Evolutionary conservation across 371 early-diverging fungal genomes (phyloP).

Genomic region (Batrachochytrium dendrobatidis): DNA sequence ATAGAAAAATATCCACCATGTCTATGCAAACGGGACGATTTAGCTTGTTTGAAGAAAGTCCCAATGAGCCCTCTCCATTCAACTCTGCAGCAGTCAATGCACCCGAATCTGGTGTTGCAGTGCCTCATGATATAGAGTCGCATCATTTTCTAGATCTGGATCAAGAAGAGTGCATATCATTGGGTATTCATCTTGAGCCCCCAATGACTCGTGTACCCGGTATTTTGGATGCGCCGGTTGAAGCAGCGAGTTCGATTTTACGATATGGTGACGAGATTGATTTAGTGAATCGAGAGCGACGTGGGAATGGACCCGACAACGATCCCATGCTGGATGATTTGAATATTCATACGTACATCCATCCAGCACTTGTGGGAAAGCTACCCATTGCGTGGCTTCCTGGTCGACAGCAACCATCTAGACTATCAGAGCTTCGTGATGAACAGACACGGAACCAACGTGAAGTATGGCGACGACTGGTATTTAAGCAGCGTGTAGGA

Average conservation of each 20-base stretch:
- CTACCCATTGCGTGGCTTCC: conserved; percentile 39
- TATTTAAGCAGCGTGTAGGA: conserved; percentile 26
- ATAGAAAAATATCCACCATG: not conserved
- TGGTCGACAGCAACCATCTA: conserved; percentile 18
- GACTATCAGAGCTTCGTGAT: conserved; percentile 22
- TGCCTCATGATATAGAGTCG: not conserved
- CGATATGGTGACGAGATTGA: conserved; percentile 28
- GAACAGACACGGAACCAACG: conserved; percentile 24
- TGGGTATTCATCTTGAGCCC: conserved; percentile 29
- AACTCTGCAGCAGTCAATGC: not conserved
- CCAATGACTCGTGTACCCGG: conserved; percentile 40
- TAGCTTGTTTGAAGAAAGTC: not conserved
- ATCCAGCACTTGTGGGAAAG: conserved; percentile 41
- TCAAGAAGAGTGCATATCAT: not conserved
- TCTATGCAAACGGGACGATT: not conserved
- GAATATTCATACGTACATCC: conserved; percentile 33
- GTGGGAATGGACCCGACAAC: not conserved
- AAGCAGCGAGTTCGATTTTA: conserved; percentile 18
- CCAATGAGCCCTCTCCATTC: not conserved
- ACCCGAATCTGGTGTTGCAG: not conserved
- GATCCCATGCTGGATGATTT: conserved; percentile 19
- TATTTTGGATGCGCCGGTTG: conserved; percentile 36
- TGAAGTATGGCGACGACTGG: conserved; percentile 21
- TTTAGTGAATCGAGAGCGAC: not conserved
- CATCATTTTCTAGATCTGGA: not conserved